Conservation (phyloP, 306 rosid genomes). For the Fragaria iinumae region DNA sequence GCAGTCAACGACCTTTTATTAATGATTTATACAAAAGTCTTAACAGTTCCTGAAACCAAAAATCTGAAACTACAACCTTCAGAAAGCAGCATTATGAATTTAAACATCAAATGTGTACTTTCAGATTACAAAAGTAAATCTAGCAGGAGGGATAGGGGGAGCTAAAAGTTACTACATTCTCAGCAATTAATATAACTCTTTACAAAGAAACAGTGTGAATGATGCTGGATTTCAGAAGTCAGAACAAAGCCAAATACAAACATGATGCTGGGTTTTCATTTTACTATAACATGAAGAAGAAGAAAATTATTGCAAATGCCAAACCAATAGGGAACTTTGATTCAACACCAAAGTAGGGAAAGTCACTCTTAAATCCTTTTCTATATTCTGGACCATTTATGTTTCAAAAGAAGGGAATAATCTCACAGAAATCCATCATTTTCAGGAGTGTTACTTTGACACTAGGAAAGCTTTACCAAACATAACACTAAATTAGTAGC, state of each 20-base stretch:
- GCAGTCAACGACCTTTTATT: slow-evolving; percentile 35
- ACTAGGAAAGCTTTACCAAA: neutral
- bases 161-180: neutral
- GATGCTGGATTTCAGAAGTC: neutral
- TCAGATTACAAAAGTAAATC: neutral
- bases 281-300: neutral
- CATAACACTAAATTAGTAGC: neutral
- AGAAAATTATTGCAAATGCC: neutral
- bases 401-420: neutral
- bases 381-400: neutral
- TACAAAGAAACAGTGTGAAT: neutral
- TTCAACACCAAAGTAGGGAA: neutral
- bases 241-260: slow-evolving; percentile 1
- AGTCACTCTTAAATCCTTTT: neutral
- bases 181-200: neutral
- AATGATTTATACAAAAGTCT: slow-evolving; percentile 23
- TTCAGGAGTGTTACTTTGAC: neutral
- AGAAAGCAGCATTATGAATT: neutral
- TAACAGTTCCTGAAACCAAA: slow-evolving; percentile 26
- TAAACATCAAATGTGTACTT: neutral
- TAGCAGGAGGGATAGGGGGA: neutral
- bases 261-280: neutral
- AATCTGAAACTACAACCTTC: slow-evolving; percentile 4
- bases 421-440: neutral
- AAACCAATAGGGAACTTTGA: slow-evolving; percentile 2